phyloP scores from a whole-genome alignment of 2,329 filamentous ascomycete species.

The Ophiostoma himal-ulmi region DNA sequence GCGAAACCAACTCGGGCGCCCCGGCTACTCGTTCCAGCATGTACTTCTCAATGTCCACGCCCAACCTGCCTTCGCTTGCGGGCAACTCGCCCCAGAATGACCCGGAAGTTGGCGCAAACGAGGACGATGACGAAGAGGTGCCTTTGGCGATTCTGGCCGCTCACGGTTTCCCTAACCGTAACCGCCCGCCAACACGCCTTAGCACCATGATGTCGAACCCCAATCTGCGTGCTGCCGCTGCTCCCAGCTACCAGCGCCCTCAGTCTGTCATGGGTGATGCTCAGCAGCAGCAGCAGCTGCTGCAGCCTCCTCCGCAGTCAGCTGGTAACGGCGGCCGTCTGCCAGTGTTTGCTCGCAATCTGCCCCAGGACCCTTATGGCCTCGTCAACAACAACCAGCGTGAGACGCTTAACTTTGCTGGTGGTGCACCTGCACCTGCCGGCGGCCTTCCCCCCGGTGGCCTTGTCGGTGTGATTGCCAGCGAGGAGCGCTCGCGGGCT shows the following conservation, averaged over 20 bases:
- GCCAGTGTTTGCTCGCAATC: conserved; percentile 73
- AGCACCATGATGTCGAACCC: conserved; percentile 62
- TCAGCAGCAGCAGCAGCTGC: conserved; percentile 27
- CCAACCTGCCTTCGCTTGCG: conserved; percentile 43
- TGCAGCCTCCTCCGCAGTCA: conserved; percentile 27
- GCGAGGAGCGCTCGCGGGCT: conserved; percentile 72
- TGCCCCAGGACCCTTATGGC: conserved; percentile 80
- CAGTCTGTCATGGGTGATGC: conserved; percentile 46
- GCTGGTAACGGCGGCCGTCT: conserved; percentile 46
- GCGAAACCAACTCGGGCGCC: conserved; percentile 53
- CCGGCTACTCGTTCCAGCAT: conserved; percentile 47
- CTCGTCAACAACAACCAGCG: conserved; percentile 66
- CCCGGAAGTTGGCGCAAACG: conserved; percentile 43
- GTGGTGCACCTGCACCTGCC: conserved; percentile 38
- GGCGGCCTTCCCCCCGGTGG: conserved; percentile 61
- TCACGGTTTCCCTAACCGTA: conserved; percentile 78
- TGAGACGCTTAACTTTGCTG: conserved; percentile 67
- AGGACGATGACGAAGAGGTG: conserved; percentile 78
- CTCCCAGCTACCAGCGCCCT: conserved; percentile 45
- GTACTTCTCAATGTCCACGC: conserved; percentile 55
- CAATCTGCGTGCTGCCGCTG: conserved; percentile 55
- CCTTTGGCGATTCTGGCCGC: conserved; percentile 81
- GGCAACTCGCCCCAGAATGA: conserved; percentile 35
- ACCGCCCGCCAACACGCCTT: conserved; percentile 64
- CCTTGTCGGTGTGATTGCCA: conserved; percentile 81